Base-by-base conservation (phyloP, 202 grass and related monocot genomes). In the Setaria viridis region DNA sequence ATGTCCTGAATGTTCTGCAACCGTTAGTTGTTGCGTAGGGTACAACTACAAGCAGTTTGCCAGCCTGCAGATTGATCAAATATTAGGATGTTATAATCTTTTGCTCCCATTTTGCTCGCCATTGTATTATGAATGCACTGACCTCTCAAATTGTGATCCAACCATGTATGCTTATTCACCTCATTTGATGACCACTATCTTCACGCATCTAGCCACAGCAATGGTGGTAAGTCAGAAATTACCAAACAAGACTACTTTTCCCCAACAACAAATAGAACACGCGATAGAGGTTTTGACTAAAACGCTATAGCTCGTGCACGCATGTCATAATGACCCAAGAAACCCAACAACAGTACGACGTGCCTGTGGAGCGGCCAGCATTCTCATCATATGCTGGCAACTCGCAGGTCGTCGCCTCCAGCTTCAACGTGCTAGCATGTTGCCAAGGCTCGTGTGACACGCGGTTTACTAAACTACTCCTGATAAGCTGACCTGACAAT, bases 361-460 rank as follows among this genome's bases (percentile, higher is more conserved):
- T 21, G 48, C 48, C 53, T n/a, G 54, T 57, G 54, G 19, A 57
- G 17, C 57, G n/a, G 57, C 57, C 57, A 29, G 57, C 62, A 64
- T 16, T 3, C 39, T 41, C 39, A 4, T 37, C 35, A 9, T 60
- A 13, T 17, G 41, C 76, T 78, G 58, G 58, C 76, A 63, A 30
- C 41, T 5, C 4, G 6, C 9, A 14, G 67, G 67, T 69, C 37
- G 19, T 20, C 16, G 65, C 65, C 19, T 70, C 67, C 20, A 25
- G 42, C 35, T 47, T 78, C 42, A 34, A 64, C 59, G 25, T 64
- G 43, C 47, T n/a, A 7, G 59, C 77, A 79, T 66, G 59, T 65
- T 47, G 21, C 41, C 47, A 11, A 9, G 25, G 42, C 76, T 49
- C 11, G 57, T 63, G 39, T 58, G 16, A 55, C 7, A 4, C 10